A percentile compares a stretch with the other conserved stretches of the same genome.
phyloP scores from a whole-genome alignment of 208 protist species.

The Trypanosoma congolense region DNA sequence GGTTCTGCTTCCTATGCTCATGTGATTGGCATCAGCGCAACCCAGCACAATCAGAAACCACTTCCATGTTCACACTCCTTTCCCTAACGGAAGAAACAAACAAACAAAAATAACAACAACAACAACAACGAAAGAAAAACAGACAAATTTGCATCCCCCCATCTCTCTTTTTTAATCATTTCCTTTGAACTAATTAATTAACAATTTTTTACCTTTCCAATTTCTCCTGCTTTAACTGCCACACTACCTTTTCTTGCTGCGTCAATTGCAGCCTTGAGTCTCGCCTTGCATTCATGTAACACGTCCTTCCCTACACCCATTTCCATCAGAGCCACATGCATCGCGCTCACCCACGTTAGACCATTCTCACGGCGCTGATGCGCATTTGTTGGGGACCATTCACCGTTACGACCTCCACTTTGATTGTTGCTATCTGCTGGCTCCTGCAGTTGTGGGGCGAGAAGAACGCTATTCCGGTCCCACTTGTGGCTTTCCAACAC shows the following conservation, averaged over 20 bases:
- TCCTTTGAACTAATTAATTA: too few species aligned
- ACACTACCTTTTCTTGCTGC: conserved; percentile 14
- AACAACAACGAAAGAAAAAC: too few species aligned
- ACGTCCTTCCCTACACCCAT: conserved; percentile 50
- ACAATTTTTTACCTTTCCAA: too few species aligned
- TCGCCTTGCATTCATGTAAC: conserved; percentile 39
- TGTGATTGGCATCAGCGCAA: too few species aligned
- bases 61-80: too few species aligned
- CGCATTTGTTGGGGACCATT: background rate
- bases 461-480: conserved; percentile 50
- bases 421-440: conserved; percentile 9
- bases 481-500: conserved; percentile 59
- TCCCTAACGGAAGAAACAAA: too few species aligned
- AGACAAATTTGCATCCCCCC: too few species aligned
- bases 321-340: conserved; percentile 69
- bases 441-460: conserved; percentile 28
- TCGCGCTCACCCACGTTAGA: conserved; percentile 45
- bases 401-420: background rate
- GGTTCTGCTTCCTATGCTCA: too few species aligned
- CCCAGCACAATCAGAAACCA: too few species aligned
- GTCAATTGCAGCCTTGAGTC: conserved; percentile 33
- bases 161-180: too few species aligned
- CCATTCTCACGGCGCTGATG: conserved; percentile 23
- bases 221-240: conserved; percentile 1
- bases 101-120: too few species aligned